Percentiles rank a stretch among this genome's conserved stretches.
Conservation (phyloP, 768 basidiomycete species). For the Agrocybe pediades region DNA sequence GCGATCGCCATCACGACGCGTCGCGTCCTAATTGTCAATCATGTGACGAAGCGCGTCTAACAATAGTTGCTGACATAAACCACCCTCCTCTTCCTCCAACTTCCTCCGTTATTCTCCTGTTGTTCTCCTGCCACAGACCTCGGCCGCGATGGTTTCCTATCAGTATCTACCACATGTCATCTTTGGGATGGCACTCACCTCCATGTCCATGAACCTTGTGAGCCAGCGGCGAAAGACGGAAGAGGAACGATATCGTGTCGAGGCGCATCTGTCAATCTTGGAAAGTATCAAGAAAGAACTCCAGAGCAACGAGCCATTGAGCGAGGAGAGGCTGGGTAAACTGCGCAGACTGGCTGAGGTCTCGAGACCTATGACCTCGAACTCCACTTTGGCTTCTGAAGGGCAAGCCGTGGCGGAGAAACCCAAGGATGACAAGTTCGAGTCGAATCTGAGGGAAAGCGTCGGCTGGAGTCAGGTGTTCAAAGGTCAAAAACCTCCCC, state of each 20-base stretch:
- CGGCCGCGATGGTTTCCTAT: slow-evolving; percentile 26
- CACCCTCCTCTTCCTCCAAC: too few species aligned
- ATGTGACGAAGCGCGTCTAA: too few species aligned
- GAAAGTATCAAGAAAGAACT: slow-evolving; percentile 58
- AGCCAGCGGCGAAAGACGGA: slow-evolving; percentile 48
- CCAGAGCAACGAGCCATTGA: slow-evolving; percentile 43
- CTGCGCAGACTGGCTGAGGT: slow-evolving; percentile 54
- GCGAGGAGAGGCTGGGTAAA: slow-evolving; percentile 52
- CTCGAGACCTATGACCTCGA: slow-evolving; percentile 2
- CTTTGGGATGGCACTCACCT: slow-evolving; percentile 66
- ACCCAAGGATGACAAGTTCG: slow-evolving; percentile 10
- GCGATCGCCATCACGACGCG: too few species aligned
- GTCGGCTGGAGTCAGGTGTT: slow-evolving; percentile 55
- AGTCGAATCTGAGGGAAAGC: neutral
- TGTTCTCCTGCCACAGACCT: too few species aligned
- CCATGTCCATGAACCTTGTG: slow-evolving; percentile 68
- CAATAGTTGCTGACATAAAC: too few species aligned
- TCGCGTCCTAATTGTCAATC: too few species aligned
- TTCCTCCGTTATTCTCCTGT: too few species aligned
- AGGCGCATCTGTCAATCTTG: slow-evolving; percentile 65
- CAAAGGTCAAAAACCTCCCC: slow-evolving; percentile 36
- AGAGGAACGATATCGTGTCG: slow-evolving; percentile 54
- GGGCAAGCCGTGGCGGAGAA: slow-evolving; percentile 8
- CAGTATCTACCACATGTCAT: slow-evolving; percentile 64
- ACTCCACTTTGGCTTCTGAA: neutral